Evolutionary conservation across 2,329 filamentous ascomycete species (phyloP), one percentile per base, ranked within the genome.

Genomic region (Emergomyces pasteurianus): DNA sequence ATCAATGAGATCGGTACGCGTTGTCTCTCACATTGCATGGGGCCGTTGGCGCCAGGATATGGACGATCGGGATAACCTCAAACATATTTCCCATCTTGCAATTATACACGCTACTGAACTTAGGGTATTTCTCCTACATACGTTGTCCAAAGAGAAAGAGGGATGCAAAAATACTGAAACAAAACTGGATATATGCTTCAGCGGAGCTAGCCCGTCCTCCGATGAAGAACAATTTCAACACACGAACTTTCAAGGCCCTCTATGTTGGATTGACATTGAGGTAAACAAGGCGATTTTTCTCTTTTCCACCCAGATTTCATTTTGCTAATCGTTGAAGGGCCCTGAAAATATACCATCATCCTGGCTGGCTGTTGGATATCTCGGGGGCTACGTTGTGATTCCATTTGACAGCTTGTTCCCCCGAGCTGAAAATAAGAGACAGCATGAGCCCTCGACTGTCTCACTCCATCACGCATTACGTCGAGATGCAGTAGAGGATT

Each of bases 1-100:
- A 18, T 64, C 68, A 1, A 40, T 75, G 14, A 67, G 65, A 34
- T 65, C 64, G 0, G 68, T 67, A 47, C 54, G 63, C 3, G 67
- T 67, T n/a, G 62, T 70, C 31, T 65, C 67, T 5, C 65, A 67
- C 21, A 62, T 75, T 31, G 66, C 69, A 1, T 73, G 69, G 61
- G 72, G 73, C 0, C 70, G 69, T 8, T 76, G 74, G 74, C 53
- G 68, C n/a, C 58, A 42, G 42, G 62, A 23, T 54, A 21, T 23
- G 14, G 21, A 57, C 26, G 40, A 57, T 18, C n/a, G 46, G 18
- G 56, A 36, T 21, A 60, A 34, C n/a, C 42, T 18, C 12, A 47
- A 28, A 43, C 18, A 36, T 16, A 18, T 36, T 47, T 28, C 62
- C 1, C 23, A 18, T 16, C 58, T 74, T 47, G 73, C 69, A 8